Conservation (phyloP, 257 asterid species). For the Gentiana dahurica region DNA sequence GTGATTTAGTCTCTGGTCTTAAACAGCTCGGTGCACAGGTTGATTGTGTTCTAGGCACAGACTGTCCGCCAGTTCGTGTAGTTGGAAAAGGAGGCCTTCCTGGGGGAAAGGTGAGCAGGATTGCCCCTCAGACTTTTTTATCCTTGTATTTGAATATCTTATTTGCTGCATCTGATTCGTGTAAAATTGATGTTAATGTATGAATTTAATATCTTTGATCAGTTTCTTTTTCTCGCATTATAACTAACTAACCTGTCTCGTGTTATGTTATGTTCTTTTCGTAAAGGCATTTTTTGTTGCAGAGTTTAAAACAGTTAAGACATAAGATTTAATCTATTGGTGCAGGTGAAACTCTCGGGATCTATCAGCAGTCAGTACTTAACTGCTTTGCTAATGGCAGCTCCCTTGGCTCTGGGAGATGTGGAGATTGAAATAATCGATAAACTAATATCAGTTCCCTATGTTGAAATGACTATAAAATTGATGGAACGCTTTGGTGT, state of each 20-base stretch:
- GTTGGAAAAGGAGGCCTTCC: conserved; percentile 93
- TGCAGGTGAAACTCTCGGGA: conserved; percentile 91
- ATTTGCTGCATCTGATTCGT: too few species aligned
- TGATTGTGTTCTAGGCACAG: conserved; percentile 73
- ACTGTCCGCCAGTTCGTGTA: conserved; percentile 94
- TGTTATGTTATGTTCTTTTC: too few species aligned
- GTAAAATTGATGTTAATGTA: too few species aligned
- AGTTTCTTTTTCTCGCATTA: too few species aligned
- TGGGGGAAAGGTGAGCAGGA: conserved; percentile 63
- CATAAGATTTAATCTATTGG: too few species aligned
- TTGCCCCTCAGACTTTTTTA: too few species aligned
- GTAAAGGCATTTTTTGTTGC: too few species aligned
- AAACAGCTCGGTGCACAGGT: conserved; percentile 92
- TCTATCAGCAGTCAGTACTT: conserved; percentile 90
- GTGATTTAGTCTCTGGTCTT: conserved; percentile 85
- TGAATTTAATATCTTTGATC: too few species aligned
- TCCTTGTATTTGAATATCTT: too few species aligned
- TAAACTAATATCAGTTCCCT: conserved; percentile 86
- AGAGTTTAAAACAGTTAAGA: too few species aligned
- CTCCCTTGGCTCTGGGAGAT: conserved; percentile 79
- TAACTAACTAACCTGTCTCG: too few species aligned
- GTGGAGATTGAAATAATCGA: conserved; percentile 87
- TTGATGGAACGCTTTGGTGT: conserved; percentile 96
- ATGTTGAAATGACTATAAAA: conserved; percentile 92
- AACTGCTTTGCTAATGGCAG: conserved; percentile 93